A percentile compares a stretch with the other conserved stretches of the same genome.
Conservation (phyloP, 179 eudicot species). For the Monotropa hypopitys region DNA sequence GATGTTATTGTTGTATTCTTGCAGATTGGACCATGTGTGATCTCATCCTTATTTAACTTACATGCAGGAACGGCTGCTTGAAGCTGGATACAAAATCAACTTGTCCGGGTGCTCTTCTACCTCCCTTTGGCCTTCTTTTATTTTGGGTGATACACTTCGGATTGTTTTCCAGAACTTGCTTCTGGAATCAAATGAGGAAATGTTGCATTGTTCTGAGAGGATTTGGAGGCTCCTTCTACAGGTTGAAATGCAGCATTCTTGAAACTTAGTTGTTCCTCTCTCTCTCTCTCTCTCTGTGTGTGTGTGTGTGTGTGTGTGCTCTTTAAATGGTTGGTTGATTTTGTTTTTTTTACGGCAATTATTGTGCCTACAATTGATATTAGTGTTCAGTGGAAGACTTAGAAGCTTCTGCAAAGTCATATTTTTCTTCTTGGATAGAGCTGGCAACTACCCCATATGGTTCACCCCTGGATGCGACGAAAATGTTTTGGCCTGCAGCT, state of each 20-base stretch:
- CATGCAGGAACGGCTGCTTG: constrained; percentile 63
- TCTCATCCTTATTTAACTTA: constrained; percentile 1
- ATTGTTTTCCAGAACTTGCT: constrained; percentile 92
- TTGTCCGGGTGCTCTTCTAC: constrained; percentile 36
- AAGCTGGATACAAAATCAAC: constrained; percentile 59
- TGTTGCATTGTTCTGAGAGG: constrained; percentile 79
- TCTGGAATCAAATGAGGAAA: constrained; percentile 80
- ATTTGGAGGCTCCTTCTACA: constrained; percentile 86
- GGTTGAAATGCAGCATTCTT: constrained; percentile 15
- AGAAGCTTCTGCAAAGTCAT: constrained; percentile 54
- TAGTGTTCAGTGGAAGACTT: constrained; percentile 63
- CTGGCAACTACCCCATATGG: constrained; percentile 86
- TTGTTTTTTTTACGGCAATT: not conserved
- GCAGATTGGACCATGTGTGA: not conserved
- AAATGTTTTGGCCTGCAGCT: constrained; percentile 95
- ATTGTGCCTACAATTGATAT: constrained; percentile 3
- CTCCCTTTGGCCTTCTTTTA: constrained; percentile 87
- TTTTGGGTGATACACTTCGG: constrained; percentile 79
- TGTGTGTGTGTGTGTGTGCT: too few relatives aligned
- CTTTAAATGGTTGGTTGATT: not conserved
- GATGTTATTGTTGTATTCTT: not conserved
- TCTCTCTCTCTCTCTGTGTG: not conserved
- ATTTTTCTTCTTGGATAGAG: constrained; percentile 77
- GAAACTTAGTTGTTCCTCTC: not conserved
- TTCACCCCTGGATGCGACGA: constrained; percentile 60